A percentile compares a stretch with the other conserved stretches of the same genome.
Conservation (phyloP, 2,329 filamentous ascomycete species). For the Fusarium tupiense region DNA sequence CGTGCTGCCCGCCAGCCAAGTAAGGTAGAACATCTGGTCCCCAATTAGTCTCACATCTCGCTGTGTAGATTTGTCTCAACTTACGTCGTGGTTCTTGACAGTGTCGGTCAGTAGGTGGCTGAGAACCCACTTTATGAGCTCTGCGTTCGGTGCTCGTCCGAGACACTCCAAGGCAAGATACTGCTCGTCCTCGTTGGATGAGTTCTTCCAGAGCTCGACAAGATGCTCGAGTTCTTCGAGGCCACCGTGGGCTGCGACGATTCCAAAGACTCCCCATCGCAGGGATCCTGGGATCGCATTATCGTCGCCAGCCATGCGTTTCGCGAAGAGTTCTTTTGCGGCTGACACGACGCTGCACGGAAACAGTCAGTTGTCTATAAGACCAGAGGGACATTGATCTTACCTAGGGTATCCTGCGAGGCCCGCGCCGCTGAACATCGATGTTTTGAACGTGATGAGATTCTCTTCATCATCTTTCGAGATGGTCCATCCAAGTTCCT, state of each 20-base stretch:
- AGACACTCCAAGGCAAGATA: background rate
- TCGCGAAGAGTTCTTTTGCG: background rate
- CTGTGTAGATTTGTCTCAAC: accelerated
- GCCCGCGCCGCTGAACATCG: background rate
- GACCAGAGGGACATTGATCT: accelerated
- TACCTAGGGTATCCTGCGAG: background rate
- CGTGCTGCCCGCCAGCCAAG: accelerated
- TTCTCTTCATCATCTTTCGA: background rate
- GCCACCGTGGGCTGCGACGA: background rate
- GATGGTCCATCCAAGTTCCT: background rate
- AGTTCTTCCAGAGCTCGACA: background rate
- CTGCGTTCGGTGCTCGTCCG: background rate
- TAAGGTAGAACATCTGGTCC: background rate
- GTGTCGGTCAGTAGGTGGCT: background rate
- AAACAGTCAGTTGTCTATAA: background rate
- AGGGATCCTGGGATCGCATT: background rate
- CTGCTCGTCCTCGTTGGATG: background rate
- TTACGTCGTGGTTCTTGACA: background rate
- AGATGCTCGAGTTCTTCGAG: background rate
- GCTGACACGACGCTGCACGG: background rate
- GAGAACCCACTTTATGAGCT: background rate
- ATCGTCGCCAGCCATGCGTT: background rate
- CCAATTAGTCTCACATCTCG: background rate
- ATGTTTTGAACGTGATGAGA: background rate
- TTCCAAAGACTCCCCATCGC: background rate